Conservation (phyloP, 2,329 filamentous ascomycete species). For the Aspergillus thermomutatus region DNA sequence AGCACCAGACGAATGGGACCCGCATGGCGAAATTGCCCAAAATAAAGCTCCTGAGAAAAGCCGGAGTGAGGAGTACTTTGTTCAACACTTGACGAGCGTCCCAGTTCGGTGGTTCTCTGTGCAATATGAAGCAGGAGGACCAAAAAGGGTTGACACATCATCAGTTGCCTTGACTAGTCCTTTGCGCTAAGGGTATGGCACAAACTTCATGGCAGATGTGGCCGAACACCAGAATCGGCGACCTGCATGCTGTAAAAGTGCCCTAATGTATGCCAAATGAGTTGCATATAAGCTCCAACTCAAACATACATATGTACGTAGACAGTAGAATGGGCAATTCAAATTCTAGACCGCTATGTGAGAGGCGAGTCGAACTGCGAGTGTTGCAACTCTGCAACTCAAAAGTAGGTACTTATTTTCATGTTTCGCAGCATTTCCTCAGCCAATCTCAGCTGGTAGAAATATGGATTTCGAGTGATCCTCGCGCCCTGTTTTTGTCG, state of each 20-base stretch:
- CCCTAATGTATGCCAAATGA: conserved; percentile 1
- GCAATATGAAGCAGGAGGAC: background rate
- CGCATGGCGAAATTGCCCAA: background rate
- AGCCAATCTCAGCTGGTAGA: background rate
- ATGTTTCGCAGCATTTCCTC: background rate
- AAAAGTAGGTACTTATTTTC: background rate
- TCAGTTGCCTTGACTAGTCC: background rate
- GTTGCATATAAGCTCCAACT: conserved; percentile 1
- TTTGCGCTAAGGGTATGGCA: background rate
- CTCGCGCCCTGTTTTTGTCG: background rate
- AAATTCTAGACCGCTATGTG: background rate
- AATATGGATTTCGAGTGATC: background rate
- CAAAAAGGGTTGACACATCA: background rate
- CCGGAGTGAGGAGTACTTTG: no score
- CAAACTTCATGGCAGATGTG: background rate
- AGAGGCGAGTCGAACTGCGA: background rate
- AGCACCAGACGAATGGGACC: background rate
- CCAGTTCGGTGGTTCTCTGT: background rate
- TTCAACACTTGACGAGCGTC: background rate
- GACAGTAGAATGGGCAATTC: background rate
- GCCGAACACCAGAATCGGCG: background rate
- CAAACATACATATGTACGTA: background rate
- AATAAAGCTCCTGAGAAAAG: no score
- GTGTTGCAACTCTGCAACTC: background rate
- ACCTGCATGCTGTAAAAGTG: conserved; percentile 6